phyloP scores from a whole-genome alignment of 2,329 filamentous ascomycete species.

The Nemania sp. region DNA sequence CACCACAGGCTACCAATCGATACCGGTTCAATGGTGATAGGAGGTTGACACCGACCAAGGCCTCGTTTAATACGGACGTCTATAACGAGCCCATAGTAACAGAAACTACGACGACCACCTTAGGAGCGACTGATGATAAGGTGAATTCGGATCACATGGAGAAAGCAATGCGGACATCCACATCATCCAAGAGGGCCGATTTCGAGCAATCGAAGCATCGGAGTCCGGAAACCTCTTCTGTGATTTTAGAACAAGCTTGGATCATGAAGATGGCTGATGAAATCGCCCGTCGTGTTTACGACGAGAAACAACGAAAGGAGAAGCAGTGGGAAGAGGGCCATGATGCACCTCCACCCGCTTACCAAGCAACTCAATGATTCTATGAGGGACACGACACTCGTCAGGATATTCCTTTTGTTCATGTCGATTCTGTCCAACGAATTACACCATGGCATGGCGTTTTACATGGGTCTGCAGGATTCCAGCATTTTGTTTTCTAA shows the following conservation, averaged over 20 bases:
- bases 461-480: slow-evolving; percentile 12
- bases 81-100: slow-evolving; percentile 35
- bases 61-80: slow-evolving; percentile 42
- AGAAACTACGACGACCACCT: slow-evolving; percentile 21
- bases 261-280: slow-evolving; percentile 93
- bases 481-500: slow-evolving; percentile 22
- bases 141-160: slow-evolving; percentile 29
- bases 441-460: slow-evolving; percentile 25
- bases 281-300: slow-evolving; percentile 83
- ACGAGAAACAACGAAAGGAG: slow-evolving; percentile 71
- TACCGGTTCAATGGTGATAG: slow-evolving; percentile 47
- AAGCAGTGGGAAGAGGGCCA: slow-evolving; percentile 59
- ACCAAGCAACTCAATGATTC: slow-evolving; percentile 54
- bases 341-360: slow-evolving; percentile 63
- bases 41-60: slow-evolving; percentile 37
- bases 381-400: slow-evolving; percentile 8
- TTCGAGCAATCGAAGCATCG: slow-evolving; percentile 40
- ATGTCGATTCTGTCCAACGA: slow-evolving; percentile 6
- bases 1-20: slow-evolving; percentile 39
- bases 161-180: slow-evolving; percentile 30
- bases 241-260: slow-evolving; percentile 80
- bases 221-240: slow-evolving; percentile 55
- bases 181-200: slow-evolving; percentile 37
- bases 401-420: slow-evolving; percentile 21
- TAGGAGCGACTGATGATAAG: slow-evolving; percentile 20